A percentile compares a stretch with the other conserved stretches of the same genome.
phyloP scores from a whole-genome alignment of 495 filamentous ascomycete genomes.

The Podospora comata region DNA sequence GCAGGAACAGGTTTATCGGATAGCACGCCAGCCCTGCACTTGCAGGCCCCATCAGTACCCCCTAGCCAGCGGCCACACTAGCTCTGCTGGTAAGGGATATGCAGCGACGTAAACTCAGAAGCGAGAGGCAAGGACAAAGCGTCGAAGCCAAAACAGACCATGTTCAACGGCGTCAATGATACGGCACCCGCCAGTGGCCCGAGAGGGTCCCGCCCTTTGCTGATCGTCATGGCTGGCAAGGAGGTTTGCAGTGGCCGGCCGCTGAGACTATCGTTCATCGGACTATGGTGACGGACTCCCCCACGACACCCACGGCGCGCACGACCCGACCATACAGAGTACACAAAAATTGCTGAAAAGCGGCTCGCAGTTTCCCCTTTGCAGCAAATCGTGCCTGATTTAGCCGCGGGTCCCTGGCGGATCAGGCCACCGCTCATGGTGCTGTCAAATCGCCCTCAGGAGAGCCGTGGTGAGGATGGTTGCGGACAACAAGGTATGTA shows the following conservation, averaged over 20 bases:
- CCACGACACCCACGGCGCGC: constrained; percentile 27
- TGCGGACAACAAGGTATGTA: constrained; percentile 18
- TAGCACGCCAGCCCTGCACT: constrained; percentile 13
- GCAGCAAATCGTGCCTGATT: constrained; percentile 30
- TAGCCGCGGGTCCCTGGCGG: constrained; percentile 24
- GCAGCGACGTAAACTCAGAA: constrained; percentile 20
- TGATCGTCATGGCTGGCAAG: constrained; percentile 19
- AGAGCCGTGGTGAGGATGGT: neutral
- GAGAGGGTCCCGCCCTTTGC: constrained; percentile 19
- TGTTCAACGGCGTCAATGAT: constrained; percentile 3
- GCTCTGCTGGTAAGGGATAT: constrained; percentile 20
- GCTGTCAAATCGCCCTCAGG: neutral
- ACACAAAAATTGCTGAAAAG: constrained; percentile 22
- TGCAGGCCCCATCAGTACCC: neutral
- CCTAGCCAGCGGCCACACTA: constrained; percentile 4
- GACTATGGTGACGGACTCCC: constrained; percentile 32
- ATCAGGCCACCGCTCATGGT: constrained; percentile 20
- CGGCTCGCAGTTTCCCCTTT: constrained; percentile 25
- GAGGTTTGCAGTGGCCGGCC: constrained; percentile 19
- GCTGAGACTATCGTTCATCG: constrained; percentile 20
- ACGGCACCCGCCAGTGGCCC: constrained; percentile 2
- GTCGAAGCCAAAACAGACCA: constrained; percentile 12
- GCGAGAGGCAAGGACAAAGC: constrained; percentile 22
- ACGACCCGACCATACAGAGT: constrained; percentile 27
- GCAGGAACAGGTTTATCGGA: constrained; percentile 15